A percentile compares a stretch with the other conserved stretches of the same genome.
Evolutionary conservation across 306 rosid species (phyloP).

Genomic region (Fagus crenata): DNA sequence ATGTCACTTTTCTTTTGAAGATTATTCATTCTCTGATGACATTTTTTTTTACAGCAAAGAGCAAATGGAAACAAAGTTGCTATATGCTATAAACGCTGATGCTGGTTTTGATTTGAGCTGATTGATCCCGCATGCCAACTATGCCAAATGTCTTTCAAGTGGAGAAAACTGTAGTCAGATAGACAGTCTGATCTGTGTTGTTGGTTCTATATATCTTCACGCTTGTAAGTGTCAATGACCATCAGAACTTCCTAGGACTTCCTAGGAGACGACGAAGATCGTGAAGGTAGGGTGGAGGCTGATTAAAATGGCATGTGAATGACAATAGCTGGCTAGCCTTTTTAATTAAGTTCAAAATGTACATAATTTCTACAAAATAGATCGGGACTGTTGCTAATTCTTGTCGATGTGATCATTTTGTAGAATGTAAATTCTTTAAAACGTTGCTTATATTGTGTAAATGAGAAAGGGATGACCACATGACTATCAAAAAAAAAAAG

Average conservation of each 20-base stretch:
- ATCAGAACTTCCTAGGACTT: slow-evolving; percentile 25
- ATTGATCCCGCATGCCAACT: slow-evolving; percentile 24
- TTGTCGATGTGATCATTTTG: slow-evolving; percentile 13
- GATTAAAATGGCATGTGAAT: slow-evolving; percentile 28
- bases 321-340: slow-evolving; percentile 23
- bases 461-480: neutral
- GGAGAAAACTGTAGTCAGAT: slow-evolving; percentile 2
- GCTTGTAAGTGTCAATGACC: slow-evolving; percentile 12
- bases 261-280: slow-evolving; percentile 15
- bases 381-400: slow-evolving; percentile 25
- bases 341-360: slow-evolving; percentile 37
- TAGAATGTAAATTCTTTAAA: neutral
- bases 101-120: slow-evolving; percentile 97
- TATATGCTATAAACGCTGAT: slow-evolving; percentile 88
- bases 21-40: slow-evolving; percentile 6
- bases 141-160: neutral
- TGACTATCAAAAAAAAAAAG: too few species aligned
- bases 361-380: slow-evolving; percentile 33
- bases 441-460: neutral
- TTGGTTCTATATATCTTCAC: neutral
- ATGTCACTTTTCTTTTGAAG: slow-evolving; percentile 18
- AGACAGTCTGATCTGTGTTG: neutral
- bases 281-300: slow-evolving; percentile 19
- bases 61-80: slow-evolving; percentile 79
- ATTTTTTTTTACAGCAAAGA: slow-evolving; percentile 64